phyloP scores from a whole-genome alignment of 495 filamentous ascomycete genomes.

The Trichoderma reesei region DNA sequence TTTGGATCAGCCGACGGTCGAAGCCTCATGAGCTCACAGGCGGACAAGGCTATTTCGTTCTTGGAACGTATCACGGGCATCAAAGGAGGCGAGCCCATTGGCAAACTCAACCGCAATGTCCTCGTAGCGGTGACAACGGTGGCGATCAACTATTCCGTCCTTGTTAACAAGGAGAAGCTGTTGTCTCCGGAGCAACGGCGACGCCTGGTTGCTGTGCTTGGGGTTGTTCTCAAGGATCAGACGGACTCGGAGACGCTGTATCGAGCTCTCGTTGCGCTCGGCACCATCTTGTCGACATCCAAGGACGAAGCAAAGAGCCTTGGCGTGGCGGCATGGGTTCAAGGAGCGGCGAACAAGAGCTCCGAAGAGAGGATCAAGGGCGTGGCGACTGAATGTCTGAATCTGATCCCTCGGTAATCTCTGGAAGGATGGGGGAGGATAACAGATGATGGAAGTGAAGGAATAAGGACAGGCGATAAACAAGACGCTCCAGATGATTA shows the following conservation, averaged over 20 bases:
- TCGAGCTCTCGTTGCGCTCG: conserved; percentile 69
- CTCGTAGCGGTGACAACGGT: conserved; percentile 73
- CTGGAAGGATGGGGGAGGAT: not conserved
- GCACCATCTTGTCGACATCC: conserved; percentile 56
- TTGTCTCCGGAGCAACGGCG: conserved; percentile 18
- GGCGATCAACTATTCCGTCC: conserved; percentile 75
- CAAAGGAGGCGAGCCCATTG: conserved; percentile 36
- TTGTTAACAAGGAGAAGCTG: conserved; percentile 19
- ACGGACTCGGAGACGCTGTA: conserved; percentile 76
- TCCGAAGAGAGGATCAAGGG: conserved; percentile 49
- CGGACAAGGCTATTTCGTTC: conserved; percentile 41
- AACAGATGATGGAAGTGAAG: not conserved
- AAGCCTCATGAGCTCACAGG: conserved; percentile 45
- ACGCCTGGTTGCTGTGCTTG: conserved; percentile 39
- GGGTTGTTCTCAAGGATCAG: conserved; percentile 49
- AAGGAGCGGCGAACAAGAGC: conserved; percentile 32
- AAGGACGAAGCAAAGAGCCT: conserved; percentile 32
- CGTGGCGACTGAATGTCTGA: conserved; percentile 49
- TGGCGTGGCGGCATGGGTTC: conserved; percentile 30
- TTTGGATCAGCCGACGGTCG: conserved; percentile 70
- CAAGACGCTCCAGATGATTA: not conserved
- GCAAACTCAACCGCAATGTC: conserved; percentile 65
- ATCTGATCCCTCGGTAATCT: conserved; percentile 25
- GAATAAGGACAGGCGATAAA: not conserved
- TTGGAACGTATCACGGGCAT: conserved; percentile 35